Percentiles rank a stretch among this genome's conserved stretches.
Conservation (phyloP, 2,329 filamentous ascomycete genomes). For the Penicillium rolfsii region DNA sequence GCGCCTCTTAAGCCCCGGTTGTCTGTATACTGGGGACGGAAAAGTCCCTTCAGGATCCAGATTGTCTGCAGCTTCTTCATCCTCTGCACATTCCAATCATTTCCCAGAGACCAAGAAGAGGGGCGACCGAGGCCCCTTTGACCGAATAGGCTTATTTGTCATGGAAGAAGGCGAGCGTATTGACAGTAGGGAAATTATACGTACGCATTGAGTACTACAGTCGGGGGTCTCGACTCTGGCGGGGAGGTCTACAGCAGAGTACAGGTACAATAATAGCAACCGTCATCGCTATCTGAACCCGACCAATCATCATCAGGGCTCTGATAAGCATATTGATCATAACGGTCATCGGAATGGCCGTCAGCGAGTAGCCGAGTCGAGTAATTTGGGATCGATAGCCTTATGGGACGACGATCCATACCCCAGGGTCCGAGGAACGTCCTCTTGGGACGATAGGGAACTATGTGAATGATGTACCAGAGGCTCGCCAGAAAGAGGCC, state of each 20-base stretch:
- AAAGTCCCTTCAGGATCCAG: background rate
- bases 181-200: background rate
- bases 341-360: background rate
- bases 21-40: background rate
- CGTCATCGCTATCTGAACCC: background rate
- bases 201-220: background rate
- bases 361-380: background rate
- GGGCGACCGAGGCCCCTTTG: background rate
- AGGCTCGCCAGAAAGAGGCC: background rate
- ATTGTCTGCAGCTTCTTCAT: constrained; percentile 1
- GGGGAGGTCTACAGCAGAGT: background rate
- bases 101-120: constrained; percentile 16
- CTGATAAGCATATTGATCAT: background rate
- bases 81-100: constrained; percentile 22
- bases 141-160: constrained; percentile 14
- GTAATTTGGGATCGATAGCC: background rate
- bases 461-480: background rate
- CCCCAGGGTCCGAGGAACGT: background rate
- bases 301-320: background rate
- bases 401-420: constrained; percentile 3
- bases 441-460: constrained; percentile 2
- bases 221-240: background rate
- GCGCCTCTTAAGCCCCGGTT: background rate
- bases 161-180: background rate
- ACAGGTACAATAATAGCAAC: background rate